Evolutionary conservation across 208 protist species (phyloP).

Genomic region (Leishmania martiniquensis): DNA sequence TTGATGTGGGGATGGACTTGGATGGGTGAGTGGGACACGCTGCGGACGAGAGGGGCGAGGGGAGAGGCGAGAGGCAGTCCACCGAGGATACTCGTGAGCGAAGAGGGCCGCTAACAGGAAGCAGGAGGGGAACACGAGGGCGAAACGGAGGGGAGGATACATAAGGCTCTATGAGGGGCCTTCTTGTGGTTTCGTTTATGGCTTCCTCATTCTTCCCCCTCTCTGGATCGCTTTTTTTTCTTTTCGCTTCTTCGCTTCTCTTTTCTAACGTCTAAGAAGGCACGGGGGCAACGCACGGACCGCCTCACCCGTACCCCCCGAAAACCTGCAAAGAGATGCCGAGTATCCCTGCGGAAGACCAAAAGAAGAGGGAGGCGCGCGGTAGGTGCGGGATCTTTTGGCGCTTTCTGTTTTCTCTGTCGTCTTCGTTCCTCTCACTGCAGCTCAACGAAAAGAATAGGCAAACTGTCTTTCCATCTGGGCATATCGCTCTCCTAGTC

Average conservation of each 20-base stretch:
- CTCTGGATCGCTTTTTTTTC: background rate
- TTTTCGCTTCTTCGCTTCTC: background rate
- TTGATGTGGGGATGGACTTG: too few relatives aligned
- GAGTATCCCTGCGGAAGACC: background rate
- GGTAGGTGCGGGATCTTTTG: background rate
- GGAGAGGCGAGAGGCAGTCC: background rate
- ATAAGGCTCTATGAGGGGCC: background rate
- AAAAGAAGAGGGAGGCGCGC: background rate
- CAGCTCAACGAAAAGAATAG: background rate
- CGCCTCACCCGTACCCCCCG: background rate
- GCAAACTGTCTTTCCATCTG: background rate
- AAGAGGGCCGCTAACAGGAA: background rate
- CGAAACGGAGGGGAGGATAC: background rate
- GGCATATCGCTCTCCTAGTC: background rate
- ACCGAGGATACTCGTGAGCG: too few relatives aligned
- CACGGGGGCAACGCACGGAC: background rate
- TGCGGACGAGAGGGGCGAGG: background rate
- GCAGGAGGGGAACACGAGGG: background rate
- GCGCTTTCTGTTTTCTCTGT: background rate
- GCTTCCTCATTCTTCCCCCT: background rate
- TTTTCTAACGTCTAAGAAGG: background rate
- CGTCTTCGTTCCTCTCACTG: background rate
- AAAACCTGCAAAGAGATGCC: background rate
- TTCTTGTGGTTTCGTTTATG: background rate
- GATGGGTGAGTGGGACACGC: background rate